phyloP scores from a whole-genome alignment of 768 basidiomycete genomes.

The Phlegmacium glaucopus region DNA sequence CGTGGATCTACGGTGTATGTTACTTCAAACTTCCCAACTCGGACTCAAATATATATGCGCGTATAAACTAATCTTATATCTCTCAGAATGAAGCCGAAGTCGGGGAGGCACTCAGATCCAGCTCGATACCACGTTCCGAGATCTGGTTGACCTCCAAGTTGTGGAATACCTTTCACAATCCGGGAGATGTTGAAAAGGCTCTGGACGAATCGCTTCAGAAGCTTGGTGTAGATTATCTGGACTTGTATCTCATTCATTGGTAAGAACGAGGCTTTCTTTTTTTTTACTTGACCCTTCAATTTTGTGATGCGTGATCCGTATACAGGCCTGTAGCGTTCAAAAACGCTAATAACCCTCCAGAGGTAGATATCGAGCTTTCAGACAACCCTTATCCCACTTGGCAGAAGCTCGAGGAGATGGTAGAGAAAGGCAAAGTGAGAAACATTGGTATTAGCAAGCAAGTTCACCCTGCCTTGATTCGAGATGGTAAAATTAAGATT shows the following conservation, averaged over 20 bases:
- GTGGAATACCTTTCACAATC: conserved; percentile 76
- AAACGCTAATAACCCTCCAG: conserved; percentile 39
- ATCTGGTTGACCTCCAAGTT: conserved; percentile 75
- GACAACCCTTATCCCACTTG: conserved; percentile 75
- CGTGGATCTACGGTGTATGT: conserved; percentile 64
- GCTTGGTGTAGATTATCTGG: conserved; percentile 68
- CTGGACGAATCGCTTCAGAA: conserved; percentile 63
- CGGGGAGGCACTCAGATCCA: conserved; percentile 56
- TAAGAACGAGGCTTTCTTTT: conserved; percentile 22
- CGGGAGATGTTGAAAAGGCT: conserved; percentile 64
- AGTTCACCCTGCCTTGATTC: conserved; percentile 1
- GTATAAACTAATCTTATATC: not conserved
- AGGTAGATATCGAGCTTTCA: conserved; percentile 55
- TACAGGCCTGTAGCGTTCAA: conserved; percentile 69
- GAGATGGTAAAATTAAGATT: no score
- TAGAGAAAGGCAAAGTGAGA: conserved; percentile 70
- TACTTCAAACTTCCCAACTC: not conserved
- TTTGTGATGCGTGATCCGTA: not conserved
- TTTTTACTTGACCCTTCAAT: not conserved
- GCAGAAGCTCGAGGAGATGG: conserved; percentile 76
- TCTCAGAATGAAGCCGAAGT: conserved; percentile 69
- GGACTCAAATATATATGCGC: not conserved
- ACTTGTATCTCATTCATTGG: conserved; percentile 84
- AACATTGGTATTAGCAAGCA: conserved; percentile 87
- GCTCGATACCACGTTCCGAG: conserved; percentile 56